Percentiles rank a stretch among this genome's conserved stretches.
Evolutionary conservation across 2,329 filamentous ascomycete species (phyloP).

Genomic region (Aspergillus vadensis): DNA sequence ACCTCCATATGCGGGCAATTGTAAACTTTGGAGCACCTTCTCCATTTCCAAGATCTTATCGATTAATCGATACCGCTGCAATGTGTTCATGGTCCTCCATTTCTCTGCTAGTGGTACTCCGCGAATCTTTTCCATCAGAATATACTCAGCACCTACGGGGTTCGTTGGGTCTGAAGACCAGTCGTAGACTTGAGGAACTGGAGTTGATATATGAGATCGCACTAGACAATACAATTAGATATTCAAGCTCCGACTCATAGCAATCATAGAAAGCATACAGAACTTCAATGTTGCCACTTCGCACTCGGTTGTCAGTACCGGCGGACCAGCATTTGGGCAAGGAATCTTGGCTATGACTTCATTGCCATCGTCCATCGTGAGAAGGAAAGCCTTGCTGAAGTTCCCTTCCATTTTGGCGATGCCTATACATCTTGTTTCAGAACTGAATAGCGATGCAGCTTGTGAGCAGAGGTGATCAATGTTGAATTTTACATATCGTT

Average conservation of each 20-base stretch:
- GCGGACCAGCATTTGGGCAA: constrained; percentile 28
- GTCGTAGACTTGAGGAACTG: constrained; percentile 37
- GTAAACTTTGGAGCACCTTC: constrained; percentile 23
- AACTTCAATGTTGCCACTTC: constrained; percentile 42
- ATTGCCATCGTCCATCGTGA: constrained; percentile 25
- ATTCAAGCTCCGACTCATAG: background rate
- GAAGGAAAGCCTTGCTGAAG: constrained; percentile 30
- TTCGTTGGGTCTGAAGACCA: constrained; percentile 37
- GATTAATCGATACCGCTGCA: constrained; percentile 24
- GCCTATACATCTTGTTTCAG: constrained; percentile 24
- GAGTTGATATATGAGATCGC: constrained; percentile 23
- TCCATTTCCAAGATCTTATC: constrained; percentile 31
- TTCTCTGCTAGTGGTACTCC: constrained; percentile 35
- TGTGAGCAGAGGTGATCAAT: constrained; percentile 32
- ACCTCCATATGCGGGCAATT: constrained; percentile 40
- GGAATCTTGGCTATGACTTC: constrained; percentile 30
- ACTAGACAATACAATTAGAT: constrained; percentile 13
- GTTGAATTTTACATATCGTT: constrained; percentile 33
- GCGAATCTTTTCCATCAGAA: constrained; percentile 43
- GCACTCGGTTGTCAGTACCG: constrained; percentile 32
- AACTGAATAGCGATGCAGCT: constrained; percentile 23
- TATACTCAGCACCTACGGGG: constrained; percentile 43
- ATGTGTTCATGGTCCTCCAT: constrained; percentile 33
- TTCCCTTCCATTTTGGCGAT: constrained; percentile 24
- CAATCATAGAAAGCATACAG: constrained; percentile 12